These are phyloP conservation scores for Stellera chamaejasme DNA, from an alignment of 345 rosid species.

Conservation along the genomic window DNA sequence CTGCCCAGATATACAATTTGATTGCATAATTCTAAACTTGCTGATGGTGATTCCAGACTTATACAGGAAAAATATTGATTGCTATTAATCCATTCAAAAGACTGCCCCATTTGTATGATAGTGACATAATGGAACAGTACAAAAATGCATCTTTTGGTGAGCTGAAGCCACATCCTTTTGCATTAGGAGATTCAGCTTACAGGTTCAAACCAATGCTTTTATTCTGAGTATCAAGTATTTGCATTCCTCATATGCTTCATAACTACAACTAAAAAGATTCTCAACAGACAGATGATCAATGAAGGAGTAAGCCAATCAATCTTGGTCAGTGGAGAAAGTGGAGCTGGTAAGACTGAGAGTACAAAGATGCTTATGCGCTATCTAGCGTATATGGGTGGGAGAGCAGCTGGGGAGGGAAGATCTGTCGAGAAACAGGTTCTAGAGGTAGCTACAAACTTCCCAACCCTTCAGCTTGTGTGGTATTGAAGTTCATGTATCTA, in stretches of 20 bases:
- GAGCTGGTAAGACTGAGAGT: conserved; percentile 92
- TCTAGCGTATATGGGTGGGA: conserved; percentile 85
- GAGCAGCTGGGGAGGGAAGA: conserved; percentile 60
- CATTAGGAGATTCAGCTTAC: conserved; percentile 52
- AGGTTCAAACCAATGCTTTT: conserved; percentile 26
- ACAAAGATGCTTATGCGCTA: conserved; percentile 93
- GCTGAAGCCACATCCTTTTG: conserved; percentile 55
- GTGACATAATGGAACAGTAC: conserved; percentile 56
- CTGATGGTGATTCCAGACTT: conserved; percentile 28
- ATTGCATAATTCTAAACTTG: too few relatives aligned
- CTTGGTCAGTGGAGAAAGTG: conserved; percentile 86
- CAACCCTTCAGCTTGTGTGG: background rate
- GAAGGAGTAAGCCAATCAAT: conserved; percentile 66
- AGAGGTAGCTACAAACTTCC: conserved; percentile 35
- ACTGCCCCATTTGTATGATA: conserved; percentile 51
- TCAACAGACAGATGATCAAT: conserved; percentile 63
- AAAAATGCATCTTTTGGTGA: conserved; percentile 63
- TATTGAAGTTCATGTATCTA: background rate
- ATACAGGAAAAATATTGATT: conserved; percentile 56
- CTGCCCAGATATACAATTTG: too few relatives aligned
- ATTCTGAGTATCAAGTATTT: conserved; percentile 9
- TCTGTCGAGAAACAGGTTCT: conserved; percentile 78
- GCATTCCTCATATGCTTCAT: conserved; percentile 12
- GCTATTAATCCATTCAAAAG: conserved; percentile 60
- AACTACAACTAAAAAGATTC: conserved; percentile 6